Percentiles rank a stretch among this genome's conserved stretches.
Evolutionary conservation across 176 grass and related monocot genomes (phyloP).

Genomic region (Oryza brachyantha): DNA sequence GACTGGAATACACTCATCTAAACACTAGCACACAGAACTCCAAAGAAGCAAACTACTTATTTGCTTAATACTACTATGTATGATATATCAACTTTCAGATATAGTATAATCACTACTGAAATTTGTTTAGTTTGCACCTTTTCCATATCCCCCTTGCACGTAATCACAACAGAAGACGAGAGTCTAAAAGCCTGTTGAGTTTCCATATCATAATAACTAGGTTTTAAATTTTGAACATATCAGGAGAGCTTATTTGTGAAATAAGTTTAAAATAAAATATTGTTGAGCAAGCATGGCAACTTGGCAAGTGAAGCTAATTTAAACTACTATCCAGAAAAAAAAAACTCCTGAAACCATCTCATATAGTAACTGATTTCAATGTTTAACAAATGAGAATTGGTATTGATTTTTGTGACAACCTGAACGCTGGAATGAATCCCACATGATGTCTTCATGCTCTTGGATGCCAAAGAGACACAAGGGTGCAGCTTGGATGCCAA

Average conservation of each 20-base stretch:
- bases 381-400: constrained; percentile 13
- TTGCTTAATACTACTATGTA: constrained; percentile 3
- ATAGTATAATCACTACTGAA: background rate
- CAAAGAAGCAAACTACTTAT: background rate
- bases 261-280: constrained; percentile 1
- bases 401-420: constrained; percentile 38
- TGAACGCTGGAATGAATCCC: constrained; percentile 78
- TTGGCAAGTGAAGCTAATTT: background rate
- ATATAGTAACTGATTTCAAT: background rate
- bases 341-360: background rate
- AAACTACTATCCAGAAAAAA: background rate
- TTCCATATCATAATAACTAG: background rate
- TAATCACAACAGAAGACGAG: background rate
- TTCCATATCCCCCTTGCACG: background rate
- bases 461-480: constrained; percentile 86
- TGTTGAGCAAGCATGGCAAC: background rate
- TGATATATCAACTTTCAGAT: background rate
- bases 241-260: background rate
- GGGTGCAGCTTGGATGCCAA: constrained; percentile 64
- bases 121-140: background rate
- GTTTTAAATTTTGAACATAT: background rate
- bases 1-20: background rate
- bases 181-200: background rate
- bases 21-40: background rate
- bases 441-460: constrained; percentile 97